A percentile compares a stretch with the other conserved stretches of the same genome.
Evolutionary conservation across 805 yeast genomes (phyloP).

Genomic region (Lachancea nothofagi): DNA sequence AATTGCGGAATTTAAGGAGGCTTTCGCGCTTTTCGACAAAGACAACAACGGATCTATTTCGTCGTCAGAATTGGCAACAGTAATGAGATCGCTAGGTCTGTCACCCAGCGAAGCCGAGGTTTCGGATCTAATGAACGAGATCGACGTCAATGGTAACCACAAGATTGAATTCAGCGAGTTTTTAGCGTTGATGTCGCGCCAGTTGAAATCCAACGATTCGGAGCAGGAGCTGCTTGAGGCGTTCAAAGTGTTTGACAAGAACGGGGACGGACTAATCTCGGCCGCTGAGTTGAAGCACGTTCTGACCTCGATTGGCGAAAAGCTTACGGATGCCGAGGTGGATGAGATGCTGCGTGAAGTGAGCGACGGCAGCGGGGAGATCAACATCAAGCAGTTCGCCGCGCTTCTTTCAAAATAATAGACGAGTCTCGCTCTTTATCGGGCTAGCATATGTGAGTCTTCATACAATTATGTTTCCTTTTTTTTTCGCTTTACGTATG

Average conservation of each 20-base stretch:
- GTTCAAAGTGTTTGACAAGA: slow-evolving; percentile 92
- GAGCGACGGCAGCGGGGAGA: slow-evolving; percentile 93
- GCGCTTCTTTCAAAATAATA: slow-evolving; percentile 78
- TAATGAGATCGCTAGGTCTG: slow-evolving; percentile 98
- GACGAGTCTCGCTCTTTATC: too few relatives aligned
- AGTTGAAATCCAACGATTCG: slow-evolving; percentile 92
- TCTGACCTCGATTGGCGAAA: slow-evolving; percentile 95
- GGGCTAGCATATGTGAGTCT: too few relatives aligned
- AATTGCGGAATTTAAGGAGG: slow-evolving; percentile 95
- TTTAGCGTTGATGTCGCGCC: slow-evolving; percentile 82
- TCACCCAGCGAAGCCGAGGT: slow-evolving; percentile 95
- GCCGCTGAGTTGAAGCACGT: slow-evolving; percentile 97
- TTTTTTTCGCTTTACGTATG: too few relatives aligned
- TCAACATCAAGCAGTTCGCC: slow-evolving; percentile 94
- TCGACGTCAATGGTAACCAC: slow-evolving; percentile 93
- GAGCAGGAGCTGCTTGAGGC: slow-evolving; percentile 98
- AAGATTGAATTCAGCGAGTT: slow-evolving; percentile 78
- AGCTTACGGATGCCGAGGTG: slow-evolving; percentile 92
- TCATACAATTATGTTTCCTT: too few relatives aligned
- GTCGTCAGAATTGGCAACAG: slow-evolving; percentile 92
- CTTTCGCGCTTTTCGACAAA: slow-evolving; percentile 93
- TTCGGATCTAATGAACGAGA: slow-evolving; percentile 95
- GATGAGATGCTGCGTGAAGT: slow-evolving; percentile 97
- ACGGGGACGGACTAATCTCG: slow-evolving; percentile 95
- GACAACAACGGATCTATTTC: slow-evolving; percentile 97